phyloP scores from a whole-genome alignment of 306 rosid genomes.

The Acacia acuminata region DNA sequence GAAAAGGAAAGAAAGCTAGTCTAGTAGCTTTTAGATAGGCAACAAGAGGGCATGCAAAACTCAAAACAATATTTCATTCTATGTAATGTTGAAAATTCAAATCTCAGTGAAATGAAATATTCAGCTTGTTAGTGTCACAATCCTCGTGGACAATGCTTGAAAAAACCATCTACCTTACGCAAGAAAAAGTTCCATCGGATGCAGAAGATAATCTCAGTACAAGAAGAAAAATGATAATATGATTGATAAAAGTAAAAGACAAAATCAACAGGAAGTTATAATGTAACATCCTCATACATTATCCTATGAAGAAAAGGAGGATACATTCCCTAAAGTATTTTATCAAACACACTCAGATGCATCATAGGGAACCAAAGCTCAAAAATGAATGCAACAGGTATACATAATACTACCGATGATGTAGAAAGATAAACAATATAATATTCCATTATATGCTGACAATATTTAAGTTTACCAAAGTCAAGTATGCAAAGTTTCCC shows the following conservation, averaged over 20 bases:
- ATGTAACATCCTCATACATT: background rate
- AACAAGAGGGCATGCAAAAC: constrained; percentile 9
- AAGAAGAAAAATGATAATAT: background rate
- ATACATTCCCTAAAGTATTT: constrained; percentile 1
- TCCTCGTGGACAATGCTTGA: background rate
- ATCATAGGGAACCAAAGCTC: constrained; percentile 21
- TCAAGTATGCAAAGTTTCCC: constrained; percentile 98
- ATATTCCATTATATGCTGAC: constrained; percentile 32
- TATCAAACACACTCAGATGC: background rate
- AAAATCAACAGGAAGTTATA: constrained; percentile 5
- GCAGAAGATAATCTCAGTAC: background rate
- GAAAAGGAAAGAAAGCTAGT: constrained; percentile 24
- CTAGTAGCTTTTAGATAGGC: constrained; percentile 19
- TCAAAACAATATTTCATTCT: constrained; percentile 1
- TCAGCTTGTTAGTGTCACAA: background rate
- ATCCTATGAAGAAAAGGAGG: constrained; percentile 5
- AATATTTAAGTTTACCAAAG: constrained; percentile 67
- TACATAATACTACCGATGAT: background rate
- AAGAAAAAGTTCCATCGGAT: background rate
- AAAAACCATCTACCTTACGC: background rate
- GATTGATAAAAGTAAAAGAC: background rate
- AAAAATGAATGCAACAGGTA: background rate
- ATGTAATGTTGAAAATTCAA: background rate
- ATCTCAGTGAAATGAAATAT: constrained; percentile 2
- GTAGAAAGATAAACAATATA: constrained; percentile 24